phyloP scores from a whole-genome alignment of 2,329 filamentous ascomycete genomes.

The Neofusicoccum umdonicola region DNA sequence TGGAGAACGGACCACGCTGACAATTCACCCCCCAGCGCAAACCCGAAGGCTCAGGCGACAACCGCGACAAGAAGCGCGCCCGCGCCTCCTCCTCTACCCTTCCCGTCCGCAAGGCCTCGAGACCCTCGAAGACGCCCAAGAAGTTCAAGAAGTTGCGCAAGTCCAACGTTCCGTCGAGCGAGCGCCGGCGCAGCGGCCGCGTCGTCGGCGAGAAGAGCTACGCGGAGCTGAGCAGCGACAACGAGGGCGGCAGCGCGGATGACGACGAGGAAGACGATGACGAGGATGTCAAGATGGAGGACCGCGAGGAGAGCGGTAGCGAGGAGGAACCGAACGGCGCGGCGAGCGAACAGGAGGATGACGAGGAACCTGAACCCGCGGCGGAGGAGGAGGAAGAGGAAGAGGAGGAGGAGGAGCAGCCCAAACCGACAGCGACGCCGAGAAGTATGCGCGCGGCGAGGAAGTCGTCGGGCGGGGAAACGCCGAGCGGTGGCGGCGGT shows the following conservation, averaged over 20 bases:
- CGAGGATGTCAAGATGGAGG: conserved; percentile 25
- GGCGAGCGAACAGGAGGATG: conserved; percentile 6
- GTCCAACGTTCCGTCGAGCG: conserved; percentile 38
- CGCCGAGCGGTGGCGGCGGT: neutral
- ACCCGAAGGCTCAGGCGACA: conserved; percentile 24
- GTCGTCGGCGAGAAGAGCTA: conserved; percentile 44
- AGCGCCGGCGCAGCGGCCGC: conserved; percentile 43
- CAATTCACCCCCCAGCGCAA: conserved; percentile 19
- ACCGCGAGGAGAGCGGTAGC: conserved; percentile 15
- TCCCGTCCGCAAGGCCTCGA: conserved; percentile 34
- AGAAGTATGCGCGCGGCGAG: neutral
- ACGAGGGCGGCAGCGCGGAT: conserved; percentile 25
- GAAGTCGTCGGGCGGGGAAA: neutral
- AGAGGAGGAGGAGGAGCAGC: conserved; percentile 24
- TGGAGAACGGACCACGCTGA: conserved; percentile 20
- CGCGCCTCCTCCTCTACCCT: conserved; percentile 30
- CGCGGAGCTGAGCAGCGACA: conserved; percentile 39
- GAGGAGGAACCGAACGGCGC: neutral
- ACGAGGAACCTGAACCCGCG: conserved; percentile 21
- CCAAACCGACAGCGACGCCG: conserved; percentile 15
- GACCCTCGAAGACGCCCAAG: conserved; percentile 37
- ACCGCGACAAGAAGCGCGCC: conserved; percentile 34
- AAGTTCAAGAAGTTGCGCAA: conserved; percentile 31
- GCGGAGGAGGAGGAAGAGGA: conserved; percentile 22
- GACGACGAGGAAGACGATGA: conserved; percentile 28